phyloP scores from a whole-genome alignment of 2,329 filamentous ascomycete genomes.

The Dactylellina haptotyla region DNA sequence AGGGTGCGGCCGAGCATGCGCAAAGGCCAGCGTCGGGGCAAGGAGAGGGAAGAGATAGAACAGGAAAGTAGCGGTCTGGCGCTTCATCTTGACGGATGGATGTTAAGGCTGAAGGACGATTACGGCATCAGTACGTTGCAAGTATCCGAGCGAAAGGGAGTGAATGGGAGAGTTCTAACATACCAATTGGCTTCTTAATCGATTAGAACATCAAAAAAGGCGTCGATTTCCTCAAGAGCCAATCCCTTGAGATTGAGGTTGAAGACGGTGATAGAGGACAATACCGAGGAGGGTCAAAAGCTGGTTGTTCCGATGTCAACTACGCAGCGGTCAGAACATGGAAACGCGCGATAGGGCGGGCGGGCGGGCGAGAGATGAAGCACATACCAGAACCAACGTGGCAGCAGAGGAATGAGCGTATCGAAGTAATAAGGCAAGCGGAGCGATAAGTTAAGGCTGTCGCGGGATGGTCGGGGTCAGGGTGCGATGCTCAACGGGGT shows the following conservation, averaged over 20 bases:
- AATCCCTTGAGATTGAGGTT: neutral
- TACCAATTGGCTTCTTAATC: slow-evolving; percentile 2
- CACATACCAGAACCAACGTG: slow-evolving; percentile 28
- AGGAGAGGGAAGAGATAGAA: slow-evolving; percentile 49
- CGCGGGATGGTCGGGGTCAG: neutral
- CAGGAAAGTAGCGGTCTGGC: slow-evolving; percentile 39
- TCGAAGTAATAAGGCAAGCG: neutral
- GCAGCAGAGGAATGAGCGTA: slow-evolving; percentile 27
- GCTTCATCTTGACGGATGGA: slow-evolving; percentile 44
- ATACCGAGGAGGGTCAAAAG: neutral
- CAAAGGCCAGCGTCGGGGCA: slow-evolving; percentile 41
- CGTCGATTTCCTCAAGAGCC: slow-evolving; percentile 42
- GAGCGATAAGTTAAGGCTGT: neutral
- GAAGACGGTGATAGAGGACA: neutral
- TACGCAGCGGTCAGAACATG: neutral
- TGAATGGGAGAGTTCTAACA: neutral
- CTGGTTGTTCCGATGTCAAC: slow-evolving; percentile 34
- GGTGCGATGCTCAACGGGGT: neutral
- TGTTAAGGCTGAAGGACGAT: slow-evolving; percentile 6
- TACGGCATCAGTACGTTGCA: slow-evolving; percentile 15
- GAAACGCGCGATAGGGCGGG: neutral
- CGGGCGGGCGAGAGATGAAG: neutral
- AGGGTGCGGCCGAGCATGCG: slow-evolving; percentile 42
- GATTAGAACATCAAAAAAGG: slow-evolving; percentile 52
- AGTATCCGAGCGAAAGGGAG: neutral